Evolutionary conservation across 176 grass and related monocot genomes (phyloP).

Genomic region (Olyra latifolia): DNA sequence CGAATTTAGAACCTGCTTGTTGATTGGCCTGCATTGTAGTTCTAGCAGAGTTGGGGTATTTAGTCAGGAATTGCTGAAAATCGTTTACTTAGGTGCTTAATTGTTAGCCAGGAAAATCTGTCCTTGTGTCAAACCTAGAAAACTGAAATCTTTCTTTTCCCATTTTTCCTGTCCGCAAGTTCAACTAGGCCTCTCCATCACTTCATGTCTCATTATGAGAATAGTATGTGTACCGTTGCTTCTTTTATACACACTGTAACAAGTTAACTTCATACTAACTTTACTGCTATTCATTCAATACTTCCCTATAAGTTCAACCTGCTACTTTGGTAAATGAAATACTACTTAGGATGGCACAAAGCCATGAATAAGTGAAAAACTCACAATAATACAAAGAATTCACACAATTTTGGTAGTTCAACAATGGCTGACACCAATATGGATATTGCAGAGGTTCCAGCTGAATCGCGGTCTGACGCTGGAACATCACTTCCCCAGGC

Average conservation of each 20-base stretch:
- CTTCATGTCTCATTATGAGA: not conserved
- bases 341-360: not conserved
- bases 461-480: not conserved
- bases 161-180: not conserved
- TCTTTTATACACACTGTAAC: not conserved
- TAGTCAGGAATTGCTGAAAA: not conserved
- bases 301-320: not conserved
- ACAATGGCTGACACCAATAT: not conserved
- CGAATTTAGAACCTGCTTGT: not conserved
- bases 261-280: not conserved
- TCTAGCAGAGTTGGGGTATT: not conserved
- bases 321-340: not conserved
- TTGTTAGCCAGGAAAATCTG: not conserved
- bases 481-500: too few species aligned
- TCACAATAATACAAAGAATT: not conserved
- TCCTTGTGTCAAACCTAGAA: not conserved
- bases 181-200: not conserved
- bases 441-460: slow-evolving; percentile 30
- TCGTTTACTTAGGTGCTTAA: not conserved
- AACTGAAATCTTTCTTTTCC: not conserved
- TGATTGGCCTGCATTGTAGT: not conserved
- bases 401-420: not conserved
- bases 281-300: not conserved
- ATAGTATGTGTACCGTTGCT: not conserved
- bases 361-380: not conserved